phyloP scores from a whole-genome alignment of 2,329 filamentous ascomycete species.

The Colletotrichum liaoningense region DNA sequence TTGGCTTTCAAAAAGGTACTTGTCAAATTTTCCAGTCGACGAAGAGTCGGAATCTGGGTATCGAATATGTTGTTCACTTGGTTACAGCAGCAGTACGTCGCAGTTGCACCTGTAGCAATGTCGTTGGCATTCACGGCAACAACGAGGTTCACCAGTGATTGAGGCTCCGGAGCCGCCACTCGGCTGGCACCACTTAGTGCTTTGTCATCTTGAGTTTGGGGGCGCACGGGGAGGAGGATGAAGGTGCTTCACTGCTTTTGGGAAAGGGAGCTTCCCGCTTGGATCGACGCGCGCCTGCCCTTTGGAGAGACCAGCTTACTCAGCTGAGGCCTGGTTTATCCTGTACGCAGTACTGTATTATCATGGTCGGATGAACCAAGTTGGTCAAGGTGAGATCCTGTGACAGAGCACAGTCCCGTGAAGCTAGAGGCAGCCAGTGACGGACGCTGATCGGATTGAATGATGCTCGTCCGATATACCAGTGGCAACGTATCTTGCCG shows the following conservation, averaged over 20 bases:
- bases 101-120: not conserved
- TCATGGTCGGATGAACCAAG: not conserved
- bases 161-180: slow-evolving; percentile 9
- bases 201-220: slow-evolving; percentile 27
- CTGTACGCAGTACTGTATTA: too few species aligned
- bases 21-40: not conserved
- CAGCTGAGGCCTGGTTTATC: not conserved
- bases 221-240: too few species aligned
- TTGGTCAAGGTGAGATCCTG: not conserved
- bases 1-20: not conserved
- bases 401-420: not conserved
- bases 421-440: not conserved
- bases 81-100: not conserved
- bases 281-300: not conserved
- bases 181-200: not conserved
- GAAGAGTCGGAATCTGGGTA: not conserved
- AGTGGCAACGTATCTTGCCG: not conserved
- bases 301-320: not conserved
- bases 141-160: not conserved
- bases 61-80: not conserved
- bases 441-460: not conserved
- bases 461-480: not conserved
- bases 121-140: slow-evolving; percentile 6
- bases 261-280: not conserved
- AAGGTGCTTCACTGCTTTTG: not conserved